phyloP scores from a whole-genome alignment of 2,329 filamentous ascomycete genomes.

The Cercospora sp. region DNA sequence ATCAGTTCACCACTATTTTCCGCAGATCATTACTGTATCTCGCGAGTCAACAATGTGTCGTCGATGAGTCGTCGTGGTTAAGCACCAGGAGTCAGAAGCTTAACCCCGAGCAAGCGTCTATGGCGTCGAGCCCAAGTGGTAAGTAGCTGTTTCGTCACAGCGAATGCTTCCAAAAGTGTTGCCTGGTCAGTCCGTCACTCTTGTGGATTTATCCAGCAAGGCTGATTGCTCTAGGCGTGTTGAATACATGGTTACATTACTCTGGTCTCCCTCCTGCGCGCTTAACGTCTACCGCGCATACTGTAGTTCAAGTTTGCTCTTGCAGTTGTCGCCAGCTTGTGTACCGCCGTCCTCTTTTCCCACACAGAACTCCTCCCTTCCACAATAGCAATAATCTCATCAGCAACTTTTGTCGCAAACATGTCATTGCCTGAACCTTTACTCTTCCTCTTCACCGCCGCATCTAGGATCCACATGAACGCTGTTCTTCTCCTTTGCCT shows the following conservation, averaged over 20 bases:
- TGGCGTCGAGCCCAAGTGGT: neutral
- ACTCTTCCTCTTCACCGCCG: constrained; percentile 75
- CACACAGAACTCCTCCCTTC: constrained; percentile 83
- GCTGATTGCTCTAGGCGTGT: neutral
- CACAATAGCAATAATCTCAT: constrained; percentile 82
- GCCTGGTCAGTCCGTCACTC: neutral
- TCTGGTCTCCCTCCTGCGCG: neutral
- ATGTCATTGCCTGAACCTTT: constrained; percentile 68
- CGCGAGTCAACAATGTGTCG: neutral
- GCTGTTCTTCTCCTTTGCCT: constrained; percentile 76
- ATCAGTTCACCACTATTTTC: neutral
- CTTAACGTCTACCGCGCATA: constrained; percentile 24
- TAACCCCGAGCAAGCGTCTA: neutral
- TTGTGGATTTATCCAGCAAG: neutral
- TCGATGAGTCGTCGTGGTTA: neutral
- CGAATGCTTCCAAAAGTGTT: neutral
- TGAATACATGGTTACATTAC: constrained; percentile 5
- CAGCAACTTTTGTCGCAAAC: constrained; percentile 75
- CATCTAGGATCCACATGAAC: constrained; percentile 84
- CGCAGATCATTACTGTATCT: neutral
- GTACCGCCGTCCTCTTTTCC: constrained; percentile 74
- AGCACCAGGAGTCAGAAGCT: constrained; percentile 4
- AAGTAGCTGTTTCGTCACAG: neutral
- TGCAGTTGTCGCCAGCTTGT: constrained; percentile 76
- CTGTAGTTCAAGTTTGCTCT: constrained; percentile 65